Evolutionary conservation across 169 alveolate species (phyloP).

Genomic region (Plasmodium knowlesi): DNA sequence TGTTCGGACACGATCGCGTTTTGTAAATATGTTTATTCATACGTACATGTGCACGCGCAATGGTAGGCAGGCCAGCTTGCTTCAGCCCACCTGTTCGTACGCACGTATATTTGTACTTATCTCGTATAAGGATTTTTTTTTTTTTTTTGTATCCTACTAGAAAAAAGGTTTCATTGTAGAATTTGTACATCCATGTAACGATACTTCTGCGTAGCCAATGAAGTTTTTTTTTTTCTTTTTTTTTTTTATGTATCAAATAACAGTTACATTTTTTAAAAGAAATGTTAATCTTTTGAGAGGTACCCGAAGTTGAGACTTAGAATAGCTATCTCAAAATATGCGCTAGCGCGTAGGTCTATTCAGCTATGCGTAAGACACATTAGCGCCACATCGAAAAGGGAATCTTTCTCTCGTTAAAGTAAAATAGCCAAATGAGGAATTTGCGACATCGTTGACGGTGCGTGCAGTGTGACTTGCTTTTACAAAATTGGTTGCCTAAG

Average conservation of each 20-base stretch:
- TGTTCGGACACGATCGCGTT: background rate
- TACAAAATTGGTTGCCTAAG: background rate
- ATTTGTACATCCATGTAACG: slow-evolving; percentile 1
- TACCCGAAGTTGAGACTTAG: background rate
- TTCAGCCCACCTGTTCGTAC: no score
- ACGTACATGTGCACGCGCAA: background rate
- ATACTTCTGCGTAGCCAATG: background rate
- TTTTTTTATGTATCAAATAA: slow-evolving; percentile 1
- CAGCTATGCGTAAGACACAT: background rate
- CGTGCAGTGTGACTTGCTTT: background rate
- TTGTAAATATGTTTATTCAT: slow-evolving; percentile 1
- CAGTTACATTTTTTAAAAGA: slow-evolving; percentile 2
- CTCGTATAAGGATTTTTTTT: background rate
- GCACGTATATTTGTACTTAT: background rate
- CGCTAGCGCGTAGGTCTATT: background rate
- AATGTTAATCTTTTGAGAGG: slow-evolving; percentile 6
- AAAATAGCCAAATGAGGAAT: background rate
- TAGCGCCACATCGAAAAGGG: background rate
- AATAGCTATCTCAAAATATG: background rate
- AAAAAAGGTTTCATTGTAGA: background rate
- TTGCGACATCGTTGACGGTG: background rate
- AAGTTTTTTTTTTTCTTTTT: background rate
- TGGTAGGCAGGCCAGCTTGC: no score
- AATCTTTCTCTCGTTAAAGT: background rate
- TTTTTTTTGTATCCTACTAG: background rate